These are phyloP conservation scores for Anthracocystis setariae DNA, from an alignment of 1,284 basidiomycete genomes.

Conservation along the genomic window DNA sequence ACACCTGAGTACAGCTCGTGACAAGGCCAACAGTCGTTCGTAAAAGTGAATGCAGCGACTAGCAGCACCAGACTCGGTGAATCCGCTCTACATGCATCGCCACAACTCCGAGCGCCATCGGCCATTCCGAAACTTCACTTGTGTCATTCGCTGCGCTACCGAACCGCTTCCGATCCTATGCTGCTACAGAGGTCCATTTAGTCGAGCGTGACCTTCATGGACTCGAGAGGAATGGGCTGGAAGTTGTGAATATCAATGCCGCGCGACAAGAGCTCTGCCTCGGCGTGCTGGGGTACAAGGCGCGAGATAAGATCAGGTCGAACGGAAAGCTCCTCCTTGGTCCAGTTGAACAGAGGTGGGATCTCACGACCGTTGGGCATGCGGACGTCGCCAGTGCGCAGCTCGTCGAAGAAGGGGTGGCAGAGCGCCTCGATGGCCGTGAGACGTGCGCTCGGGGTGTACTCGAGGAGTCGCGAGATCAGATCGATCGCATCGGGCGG, in stretches of 20 bases:
- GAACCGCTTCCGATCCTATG: conserved; percentile 1
- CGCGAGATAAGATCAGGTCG: conserved; percentile 91
- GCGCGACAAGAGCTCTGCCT: conserved; percentile 84
- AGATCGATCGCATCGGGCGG: conserved; percentile 94
- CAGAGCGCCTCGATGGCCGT: conserved; percentile 84
- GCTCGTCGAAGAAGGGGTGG: conserved; percentile 97
- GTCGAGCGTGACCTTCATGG: conserved; percentile 67
- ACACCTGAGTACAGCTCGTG: too few relatives aligned
- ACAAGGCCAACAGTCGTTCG: neutral
- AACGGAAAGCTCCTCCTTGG: conserved; percentile 93
- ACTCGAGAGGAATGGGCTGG: conserved; percentile 69
- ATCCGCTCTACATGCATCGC: too few relatives aligned
- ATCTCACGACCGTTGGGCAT: conserved; percentile 98
- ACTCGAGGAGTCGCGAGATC: conserved; percentile 93
- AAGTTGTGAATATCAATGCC: conserved; percentile 90
- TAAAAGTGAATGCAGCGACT: neutral
- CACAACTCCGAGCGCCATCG: neutral
- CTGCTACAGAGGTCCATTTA: conserved; percentile 24
- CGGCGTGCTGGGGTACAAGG: conserved; percentile 88
- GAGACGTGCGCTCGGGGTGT: conserved; percentile 91
- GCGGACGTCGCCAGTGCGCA: conserved; percentile 80
- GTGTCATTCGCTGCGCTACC: neutral
- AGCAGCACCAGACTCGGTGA: neutral
- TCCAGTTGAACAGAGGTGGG: conserved; percentile 94
- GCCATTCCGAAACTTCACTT: neutral